phyloP scores from a whole-genome alignment of 331 rosid genomes.

The Pyrus hybrid region DNA sequence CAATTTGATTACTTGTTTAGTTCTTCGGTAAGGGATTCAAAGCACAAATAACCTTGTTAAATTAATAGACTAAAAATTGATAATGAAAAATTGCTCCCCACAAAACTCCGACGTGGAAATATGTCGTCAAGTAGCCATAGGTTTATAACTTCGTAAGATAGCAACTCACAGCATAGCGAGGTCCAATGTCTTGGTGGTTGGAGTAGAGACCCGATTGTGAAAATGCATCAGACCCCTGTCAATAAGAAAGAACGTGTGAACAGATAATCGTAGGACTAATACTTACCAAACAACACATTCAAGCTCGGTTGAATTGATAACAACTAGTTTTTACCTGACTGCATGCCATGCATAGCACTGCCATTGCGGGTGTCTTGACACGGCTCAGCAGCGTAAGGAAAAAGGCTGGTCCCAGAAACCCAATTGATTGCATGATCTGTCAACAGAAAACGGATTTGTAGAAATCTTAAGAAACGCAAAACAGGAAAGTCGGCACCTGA shows the following conservation, averaged over 20 bases:
- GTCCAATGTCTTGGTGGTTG: constrained; percentile 93
- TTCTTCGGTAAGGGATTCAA: not conserved
- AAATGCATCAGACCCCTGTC: constrained; percentile 79
- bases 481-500: not conserved
- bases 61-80: not conserved
- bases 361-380: constrained; percentile 73
- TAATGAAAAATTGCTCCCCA: not conserved
- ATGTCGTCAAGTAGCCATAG: not conserved
- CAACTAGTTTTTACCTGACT: constrained; percentile 63
- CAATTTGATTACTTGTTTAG: not conserved
- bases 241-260: not conserved
- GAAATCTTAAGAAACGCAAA: not conserved
- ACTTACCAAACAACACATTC: not conserved
- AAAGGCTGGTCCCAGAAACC: constrained; percentile 88
- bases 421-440: constrained; percentile 94
- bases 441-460: constrained; percentile 16
- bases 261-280: not conserved
- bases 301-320: too few species aligned
- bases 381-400: constrained; percentile 78
- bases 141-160: not conserved
- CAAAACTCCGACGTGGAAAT: not conserved
- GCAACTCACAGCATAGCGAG: constrained; percentile 93
- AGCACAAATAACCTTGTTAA: not conserved
- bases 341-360: constrained; percentile 90
- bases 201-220: constrained; percentile 94